These are phyloP conservation scores for Geotrichum citri-aurantii DNA, from an alignment of 1,139 yeast species.

Conservation along the genomic window DNA sequence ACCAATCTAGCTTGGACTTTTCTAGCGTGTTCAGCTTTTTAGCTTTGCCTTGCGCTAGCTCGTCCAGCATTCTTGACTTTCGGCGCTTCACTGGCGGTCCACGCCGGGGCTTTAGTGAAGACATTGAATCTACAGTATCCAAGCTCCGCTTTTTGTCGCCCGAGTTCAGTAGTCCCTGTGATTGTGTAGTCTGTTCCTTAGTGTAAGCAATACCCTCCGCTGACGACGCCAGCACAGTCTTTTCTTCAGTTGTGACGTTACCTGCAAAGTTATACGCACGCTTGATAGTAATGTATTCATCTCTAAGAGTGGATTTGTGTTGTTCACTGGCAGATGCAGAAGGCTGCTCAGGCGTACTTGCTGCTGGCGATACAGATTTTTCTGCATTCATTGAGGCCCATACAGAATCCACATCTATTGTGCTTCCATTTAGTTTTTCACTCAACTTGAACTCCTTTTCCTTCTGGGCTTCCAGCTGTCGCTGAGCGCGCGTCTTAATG, in stretches of 20 bases:
- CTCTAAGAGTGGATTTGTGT: constrained; percentile 14
- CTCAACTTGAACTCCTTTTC: constrained; percentile 23
- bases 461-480: constrained; percentile 40
- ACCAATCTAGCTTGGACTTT: constrained; percentile 92
- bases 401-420: constrained; percentile 45
- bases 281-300: constrained; percentile 60
- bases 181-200: constrained; percentile 25
- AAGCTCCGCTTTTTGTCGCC: constrained; percentile 12
- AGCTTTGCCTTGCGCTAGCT: constrained; percentile 50
- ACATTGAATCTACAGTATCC: constrained; percentile 21
- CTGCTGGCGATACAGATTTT: constrained; percentile 6
- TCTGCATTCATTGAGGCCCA: constrained; percentile 47
- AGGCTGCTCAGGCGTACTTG: constrained; percentile 3
- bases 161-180: neutral
- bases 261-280: constrained; percentile 90
- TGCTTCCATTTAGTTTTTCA: constrained; percentile 24
- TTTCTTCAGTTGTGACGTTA: constrained; percentile 67
- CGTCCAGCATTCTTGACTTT: constrained; percentile 73
- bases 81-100: constrained; percentile 44
- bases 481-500: constrained; percentile 52
- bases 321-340: neutral
- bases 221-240: constrained; percentile 66
- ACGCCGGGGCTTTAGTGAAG: constrained; percentile 43
- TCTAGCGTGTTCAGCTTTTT: constrained; percentile 83
- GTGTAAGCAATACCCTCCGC: constrained; percentile 84